Base-by-base conservation (phyloP, 805 yeast genomes). In the Pichia heedii region DNA sequence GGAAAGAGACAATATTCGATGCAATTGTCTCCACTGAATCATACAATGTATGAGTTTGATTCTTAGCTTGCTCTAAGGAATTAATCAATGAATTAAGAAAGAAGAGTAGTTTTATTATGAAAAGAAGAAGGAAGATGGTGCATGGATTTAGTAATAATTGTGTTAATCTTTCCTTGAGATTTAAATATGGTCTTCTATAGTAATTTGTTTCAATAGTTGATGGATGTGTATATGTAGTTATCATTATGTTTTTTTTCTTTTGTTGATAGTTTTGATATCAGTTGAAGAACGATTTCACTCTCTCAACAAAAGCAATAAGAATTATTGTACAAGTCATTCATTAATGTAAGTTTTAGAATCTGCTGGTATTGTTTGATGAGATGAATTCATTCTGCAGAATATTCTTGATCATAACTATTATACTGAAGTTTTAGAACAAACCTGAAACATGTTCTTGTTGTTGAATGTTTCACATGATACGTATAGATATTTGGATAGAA, bases 141-240 rank as follows among this genome's bases (percentile, higher is more conserved):
- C 74, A 76, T 45, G 77, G 73, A 55, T 86, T 84, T 19, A 84
- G 54, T 77, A 84, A 77, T 9, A 74, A 59, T 53, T 84, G 93
- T 4, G 84, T 70, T 7, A 82, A 50, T 38, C 74, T 57, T 46
- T 81, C 88, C 18, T 59, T 54, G 4, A 77, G 57, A 36, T 67
- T 67, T 33, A 82, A 62, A 53, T 73, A 79, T 6, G 66, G 57
- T 40, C 62, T 46, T 42, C 58, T 42, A 39, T 58, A 59, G 3
- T 13, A 42, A 15, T 32, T 19, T 2, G 36, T 33, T 13, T 40
- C 21, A 8, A 46, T 42, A 7, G 41, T 42, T 13, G 44, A 20
- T 6, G 50, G 48, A 10, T 50, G 39, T 12, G 53, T 40, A 35
- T 37, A 42, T 19, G 10, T 35, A 20, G 21, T 29, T 10, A 15